Evolutionary conservation across 345 rosid species (phyloP), one percentile per base, ranked within the genome.

Genomic region (Psidium friedrichsthalianum): DNA sequence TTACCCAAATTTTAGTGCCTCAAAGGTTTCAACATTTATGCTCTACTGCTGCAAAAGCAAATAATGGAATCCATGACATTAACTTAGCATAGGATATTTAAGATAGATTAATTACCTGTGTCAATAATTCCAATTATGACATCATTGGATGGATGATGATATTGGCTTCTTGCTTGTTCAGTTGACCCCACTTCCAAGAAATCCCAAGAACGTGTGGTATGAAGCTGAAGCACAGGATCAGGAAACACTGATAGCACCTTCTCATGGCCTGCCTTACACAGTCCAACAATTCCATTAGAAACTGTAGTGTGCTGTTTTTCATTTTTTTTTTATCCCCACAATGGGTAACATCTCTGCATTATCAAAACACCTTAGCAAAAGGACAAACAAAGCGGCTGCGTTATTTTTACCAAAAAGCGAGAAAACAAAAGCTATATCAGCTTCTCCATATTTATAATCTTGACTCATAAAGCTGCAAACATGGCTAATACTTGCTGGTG

Each of bases 161-260:
- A 69, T 86, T 7, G 47, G 56, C 83, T 53, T 47, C 83, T 83
- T 56, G 81, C 56, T 44, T 81, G 82, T n/a, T 82, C 54, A 44
- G 89, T 86, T 16, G 90, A 87, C 4, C 86, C 86, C 29, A 85
- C 89, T 44, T 89, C 93, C 78, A 95, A 82, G 86, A 95, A 95
- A 88, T 94, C 96, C 98, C 98, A 95, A 32, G 98, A 95, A 18
- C 96, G 95, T 13, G 98, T 95, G 74, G 98, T 95, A 74, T 95
- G 98, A 55, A 94, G 95, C 55, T 89, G 88, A 69, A 93, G 91
- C 53, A 87, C 55, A 13, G 94, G 90, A 88, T 95, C 98, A 11
- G 82, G 89, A 82, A 95, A 95, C 18, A 95, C 92, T 4, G 98
- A 94, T 11, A 94, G 91, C 4, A 95, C 87, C n/a, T 88, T 93